Conservation (phyloP, 2,329 filamentous ascomycete genomes). For the Coniochaeta ligniaria region DNA sequence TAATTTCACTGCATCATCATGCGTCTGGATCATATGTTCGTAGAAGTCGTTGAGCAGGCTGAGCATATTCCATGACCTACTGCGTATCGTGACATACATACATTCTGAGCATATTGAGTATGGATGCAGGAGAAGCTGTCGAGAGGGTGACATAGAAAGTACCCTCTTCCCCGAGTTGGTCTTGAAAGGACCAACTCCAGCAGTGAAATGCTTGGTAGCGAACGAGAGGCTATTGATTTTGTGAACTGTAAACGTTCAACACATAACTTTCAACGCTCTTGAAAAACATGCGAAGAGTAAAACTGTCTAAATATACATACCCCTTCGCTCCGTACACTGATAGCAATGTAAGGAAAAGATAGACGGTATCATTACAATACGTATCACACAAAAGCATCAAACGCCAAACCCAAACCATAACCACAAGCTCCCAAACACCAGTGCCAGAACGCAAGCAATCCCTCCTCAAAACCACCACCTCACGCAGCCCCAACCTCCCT, state of each 20-base stretch:
- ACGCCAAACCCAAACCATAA: background rate
- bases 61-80: too few species aligned
- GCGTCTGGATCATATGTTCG: too few species aligned
- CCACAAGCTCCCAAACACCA: background rate
- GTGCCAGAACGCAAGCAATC: background rate
- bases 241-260: background rate
- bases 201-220: background rate
- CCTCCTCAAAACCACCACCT: background rate
- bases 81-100: too few species aligned
- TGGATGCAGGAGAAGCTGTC: too few species aligned
- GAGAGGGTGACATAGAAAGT: too few species aligned
- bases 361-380: background rate
- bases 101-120: too few species aligned
- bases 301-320: background rate
- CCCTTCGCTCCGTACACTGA: background rate
- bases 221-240: background rate
- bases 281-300: background rate
- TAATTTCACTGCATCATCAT: background rate
- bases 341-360: background rate
- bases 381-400: background rate
- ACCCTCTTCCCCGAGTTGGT: too few species aligned
- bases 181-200: background rate
- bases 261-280: background rate
- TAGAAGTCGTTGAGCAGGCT: background rate
- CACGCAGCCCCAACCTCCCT: constrained; percentile 32